Conservation (phyloP, 148 eudicot genomes). For the Bassia scoparia region DNA sequence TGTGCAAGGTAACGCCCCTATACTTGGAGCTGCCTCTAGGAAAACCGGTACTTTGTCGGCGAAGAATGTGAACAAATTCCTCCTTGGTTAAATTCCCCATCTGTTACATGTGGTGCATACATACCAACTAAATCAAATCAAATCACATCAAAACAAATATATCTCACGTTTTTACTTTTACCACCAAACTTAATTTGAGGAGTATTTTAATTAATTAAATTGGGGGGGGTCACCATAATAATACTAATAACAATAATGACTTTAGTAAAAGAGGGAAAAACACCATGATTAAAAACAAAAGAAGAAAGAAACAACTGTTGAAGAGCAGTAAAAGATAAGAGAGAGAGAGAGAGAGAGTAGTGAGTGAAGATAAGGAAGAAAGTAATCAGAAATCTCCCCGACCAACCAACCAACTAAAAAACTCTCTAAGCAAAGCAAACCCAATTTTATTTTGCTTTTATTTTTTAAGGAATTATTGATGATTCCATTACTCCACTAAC, state of each 20-base stretch:
- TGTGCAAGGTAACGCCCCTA: conserved; percentile 94
- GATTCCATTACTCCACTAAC: conserved; percentile 26
- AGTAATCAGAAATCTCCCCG: background rate
- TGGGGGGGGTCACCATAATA: no score
- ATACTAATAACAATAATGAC: no score
- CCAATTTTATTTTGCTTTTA: background rate
- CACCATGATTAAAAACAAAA: background rate
- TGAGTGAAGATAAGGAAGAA: conserved; percentile 9
- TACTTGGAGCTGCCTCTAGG: conserved; percentile 97
- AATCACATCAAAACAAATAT: background rate
- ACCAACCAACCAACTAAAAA: conserved; percentile 27
- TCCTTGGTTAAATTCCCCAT: conserved; percentile 91
- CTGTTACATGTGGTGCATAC: conserved; percentile 28
- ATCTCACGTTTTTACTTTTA: background rate
- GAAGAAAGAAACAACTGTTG: background rate
- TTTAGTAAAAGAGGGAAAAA: background rate
- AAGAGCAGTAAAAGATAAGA: conserved; percentile 25
- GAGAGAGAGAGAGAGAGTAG: background rate
- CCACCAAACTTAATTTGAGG: background rate
- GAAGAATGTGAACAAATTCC: conserved; percentile 91
- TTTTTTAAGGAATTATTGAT: background rate
- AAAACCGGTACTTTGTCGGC: conserved; percentile 94
- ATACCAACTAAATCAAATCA: no score
- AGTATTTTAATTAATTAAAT: no score
- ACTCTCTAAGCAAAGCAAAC: background rate